Base-by-base conservation (phyloP, 2,329 filamentous ascomycete species). In the Hypoxylon sp. region DNA sequence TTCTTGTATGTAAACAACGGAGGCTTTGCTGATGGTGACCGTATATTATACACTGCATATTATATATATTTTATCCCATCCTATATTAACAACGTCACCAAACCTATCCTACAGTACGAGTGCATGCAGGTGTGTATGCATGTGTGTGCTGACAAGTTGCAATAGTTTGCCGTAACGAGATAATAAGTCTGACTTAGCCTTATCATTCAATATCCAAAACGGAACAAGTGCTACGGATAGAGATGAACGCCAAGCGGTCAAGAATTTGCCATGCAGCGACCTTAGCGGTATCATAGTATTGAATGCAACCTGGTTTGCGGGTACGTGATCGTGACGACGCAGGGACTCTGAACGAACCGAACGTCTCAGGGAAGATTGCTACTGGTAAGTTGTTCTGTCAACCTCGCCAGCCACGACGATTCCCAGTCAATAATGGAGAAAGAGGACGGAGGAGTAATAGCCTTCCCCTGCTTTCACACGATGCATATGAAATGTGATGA, bases 241-340 rank as follows among this genome's bases (percentile, higher is more conserved):
- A 71, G 69, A 70, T 63, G 64, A 67, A 65, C 48, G 71, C 69
- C 69, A 71, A 73, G 69, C 52, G 37, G 52, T 59, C 53, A 61
- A 48, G 64, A 60, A 47, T 52, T 69, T 65, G 39, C 61, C 61
- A 68, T 70, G 64, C 61, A 68, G 56, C 63, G 13, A 19, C 57
- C 22, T 52, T 58, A 48, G 31, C 54, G 44, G 54, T 53, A 33
- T 42, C 44, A 63, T 56, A 61, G 35, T 60, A 60, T 63, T 46
- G 13, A 70, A 70, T 65, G 61, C 62, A 64, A 70, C 67, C 64
- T 63, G 62, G 65, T 61, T 42, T 57, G 55, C 62, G 60, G 59
- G 54, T 59, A 64, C 62, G 63, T 68, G 59, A 66, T 48, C 52
- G 44, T 52, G 56, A 64, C 31, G 63, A 66, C 57, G 68, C 62